Conservation (phyloP, 192 early-diverging fungal species). For the Lunasporangiospora selenospora region DNA sequence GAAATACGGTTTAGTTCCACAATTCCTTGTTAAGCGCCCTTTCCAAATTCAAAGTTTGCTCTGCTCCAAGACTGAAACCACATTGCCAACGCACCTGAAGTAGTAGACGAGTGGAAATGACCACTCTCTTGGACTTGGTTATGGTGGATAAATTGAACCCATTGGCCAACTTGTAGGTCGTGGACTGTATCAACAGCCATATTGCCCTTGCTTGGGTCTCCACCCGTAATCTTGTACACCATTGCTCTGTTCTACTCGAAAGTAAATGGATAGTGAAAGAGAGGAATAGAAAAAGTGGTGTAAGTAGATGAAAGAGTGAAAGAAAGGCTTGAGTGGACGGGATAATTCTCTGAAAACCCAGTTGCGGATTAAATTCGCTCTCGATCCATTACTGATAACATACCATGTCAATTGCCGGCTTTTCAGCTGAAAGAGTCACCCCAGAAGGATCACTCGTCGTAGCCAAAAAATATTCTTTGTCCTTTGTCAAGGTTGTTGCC, state of each 20-base stretch:
- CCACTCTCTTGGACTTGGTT: conserved; percentile 8
- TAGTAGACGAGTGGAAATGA: conserved; percentile 16
- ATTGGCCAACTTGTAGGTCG: conserved; percentile 56
- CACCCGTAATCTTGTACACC: conserved; percentile 57
- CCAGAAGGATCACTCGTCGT: conserved; percentile 7
- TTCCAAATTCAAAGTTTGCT: too few relatives aligned
- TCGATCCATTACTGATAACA: not conserved
- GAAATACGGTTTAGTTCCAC: not conserved
- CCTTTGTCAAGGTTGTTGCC: conserved; percentile 50
- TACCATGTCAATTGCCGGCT: conserved; percentile 32
- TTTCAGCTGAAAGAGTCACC: too few relatives aligned
- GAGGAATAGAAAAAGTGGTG: not conserved
- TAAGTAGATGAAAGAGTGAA: not conserved
- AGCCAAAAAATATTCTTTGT: conserved; percentile 61
- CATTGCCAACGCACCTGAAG: too few relatives aligned
- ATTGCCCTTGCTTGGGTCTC: conserved; percentile 62
- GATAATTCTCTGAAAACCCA: not conserved
- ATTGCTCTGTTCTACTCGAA: conserved; percentile 25
- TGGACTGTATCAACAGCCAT: conserved; percentile 61
- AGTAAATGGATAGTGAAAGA: not conserved
- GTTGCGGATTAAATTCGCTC: not conserved
- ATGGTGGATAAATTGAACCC: conserved; percentile 54
- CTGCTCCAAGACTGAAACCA: too few relatives aligned
- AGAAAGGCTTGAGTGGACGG: not conserved
- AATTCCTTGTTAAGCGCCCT: too few relatives aligned